Base-by-base conservation (phyloP, 2,329 filamentous ascomycete genomes). In the Paramyrothecium sp. region DNA sequence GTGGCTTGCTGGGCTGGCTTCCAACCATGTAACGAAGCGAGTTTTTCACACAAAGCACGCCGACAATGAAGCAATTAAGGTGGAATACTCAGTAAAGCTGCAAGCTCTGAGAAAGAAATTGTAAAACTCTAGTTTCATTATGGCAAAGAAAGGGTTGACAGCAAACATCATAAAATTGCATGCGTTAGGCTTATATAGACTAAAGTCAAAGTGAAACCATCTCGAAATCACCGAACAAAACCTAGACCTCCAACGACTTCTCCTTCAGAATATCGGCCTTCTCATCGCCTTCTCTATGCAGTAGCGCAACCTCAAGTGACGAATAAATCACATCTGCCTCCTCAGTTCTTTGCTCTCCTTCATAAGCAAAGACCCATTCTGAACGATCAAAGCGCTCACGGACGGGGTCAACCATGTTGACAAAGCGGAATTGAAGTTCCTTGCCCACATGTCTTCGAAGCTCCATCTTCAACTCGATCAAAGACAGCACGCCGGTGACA, bases 401-500 rank as follows among this genome's bases (percentile, higher is more conserved):
- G 11, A 77, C 76, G 16, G 77, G 73, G 1, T 73, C 69, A 0
- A 72, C 73, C 70, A 85, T 71, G 7, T 77, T 77, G 1, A 79
- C 76, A 48, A 86, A 80, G 1, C 81, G 67, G 3, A 85, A 62
- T 54, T 81, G 74, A 1, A 80, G 71, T 0, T 68, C 65, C 3
- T 74, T 67, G 0, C 83, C 82, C 0, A 76, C 78, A 55, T 81
- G 85, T 22, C 75, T 75, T 19, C 74, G 71, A 3, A 85, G 61
- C 61, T 83, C 81, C 16, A 70, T 70, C 19, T 78, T 71, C 20
- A 86, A 67, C 38, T 80, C 80, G 44, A 73, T 73, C 7, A 86
- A 65, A 10, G 81, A 78, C 0, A 74, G 71, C 3, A 83, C 72
- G 0, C 79, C 82, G 0, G 82, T 86, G 0, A 77, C 76, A 56